Evolutionary conservation across 306 rosid species (phyloP).

Genomic region (Fragaria vesca): DNA sequence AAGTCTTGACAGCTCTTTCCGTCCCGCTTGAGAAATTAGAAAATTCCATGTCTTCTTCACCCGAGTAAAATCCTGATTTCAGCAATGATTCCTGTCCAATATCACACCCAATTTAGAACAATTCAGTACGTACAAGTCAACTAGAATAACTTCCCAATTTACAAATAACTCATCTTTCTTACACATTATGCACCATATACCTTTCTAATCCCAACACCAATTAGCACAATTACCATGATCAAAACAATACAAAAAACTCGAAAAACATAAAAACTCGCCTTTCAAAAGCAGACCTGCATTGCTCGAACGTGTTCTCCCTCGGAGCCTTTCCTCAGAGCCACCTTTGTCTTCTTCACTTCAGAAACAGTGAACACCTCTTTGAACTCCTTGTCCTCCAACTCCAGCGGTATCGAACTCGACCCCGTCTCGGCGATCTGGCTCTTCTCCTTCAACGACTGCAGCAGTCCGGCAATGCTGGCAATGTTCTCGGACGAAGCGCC

Average conservation of each 20-base stretch:
- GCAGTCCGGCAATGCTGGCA: slow-evolving; percentile 42
- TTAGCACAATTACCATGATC: background rate
- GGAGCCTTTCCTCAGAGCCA: slow-evolving; percentile 53
- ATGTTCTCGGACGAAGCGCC: slow-evolving; percentile 44
- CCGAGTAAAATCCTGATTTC: slow-evolving; percentile 80
- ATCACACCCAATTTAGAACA: background rate
- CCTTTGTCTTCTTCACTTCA: slow-evolving; percentile 26
- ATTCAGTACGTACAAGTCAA: background rate
- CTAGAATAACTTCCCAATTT: background rate
- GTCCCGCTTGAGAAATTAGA: slow-evolving; percentile 84
- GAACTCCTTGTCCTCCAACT: slow-evolving; percentile 37
- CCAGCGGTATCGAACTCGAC: slow-evolving; percentile 33
- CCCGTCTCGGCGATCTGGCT: slow-evolving; percentile 54
- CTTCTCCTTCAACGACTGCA: slow-evolving; percentile 70
- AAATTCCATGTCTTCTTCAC: slow-evolving; percentile 89
- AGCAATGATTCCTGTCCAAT: slow-evolving; percentile 67
- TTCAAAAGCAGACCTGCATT: slow-evolving; percentile 73
- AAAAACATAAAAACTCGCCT: slow-evolving; percentile 46
- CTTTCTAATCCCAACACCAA: background rate
- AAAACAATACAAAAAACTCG: background rate
- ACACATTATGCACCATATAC: background rate
- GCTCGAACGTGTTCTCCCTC: slow-evolving; percentile 82
- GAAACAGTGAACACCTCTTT: slow-evolving; percentile 28
- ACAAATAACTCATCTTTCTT: background rate
- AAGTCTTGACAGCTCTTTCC: slow-evolving; percentile 91